Base-by-base conservation (phyloP, 495 filamentous ascomycete genomes). In the Xylaria sp. region DNA sequence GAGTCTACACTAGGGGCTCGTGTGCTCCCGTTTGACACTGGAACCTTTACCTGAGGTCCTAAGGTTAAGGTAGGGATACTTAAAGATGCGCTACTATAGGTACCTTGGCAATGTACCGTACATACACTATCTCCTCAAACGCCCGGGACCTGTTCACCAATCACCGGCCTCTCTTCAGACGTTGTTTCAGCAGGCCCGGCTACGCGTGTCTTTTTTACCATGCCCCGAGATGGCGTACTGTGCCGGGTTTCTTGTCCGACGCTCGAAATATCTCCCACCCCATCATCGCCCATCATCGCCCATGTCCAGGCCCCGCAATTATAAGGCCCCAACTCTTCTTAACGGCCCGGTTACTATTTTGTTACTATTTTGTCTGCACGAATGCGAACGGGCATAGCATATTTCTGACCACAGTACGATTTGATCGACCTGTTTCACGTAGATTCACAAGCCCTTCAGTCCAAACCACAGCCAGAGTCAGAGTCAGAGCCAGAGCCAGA, bases 271-370 rank as follows among this genome's bases (percentile, higher is more conserved):
- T 46, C 61, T 64, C 26, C 61, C 41, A 48, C 61, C 41, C 61
- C 14, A 40, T 46, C n/a, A n/a, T n/a, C n/a, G n/a, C n/a, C n/a
- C n/a, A n/a, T n/a, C n/a, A n/a, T n/a, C 41, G 63, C 26, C 46
- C 31, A 55, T 41, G 44, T 12, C 31, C 62, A 66, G 31, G 62
- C 26, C 44, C 62, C 62, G 62, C 62, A 64, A 46, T n/a, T 24
- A 8, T 21, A 66, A 58, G 26, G 52, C 55, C 21, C 37, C 29
- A 24, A 35, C 43, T 26, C 37, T 31, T n/a, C n/a, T 55, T 43
- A 70, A 70, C 68, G 68, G 68, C 29, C 68, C 68, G 68, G 19
- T 70, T 70, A 70, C 68, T 53, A 29, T 53, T 29, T 29, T 53
- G 53, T 61, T 69, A 41, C 67, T 69, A 55, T 43, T 70, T 55